Evolutionary conservation across 768 basidiomycete genomes (phyloP), one percentile per base, ranked within the genome.

Genomic region (Suillus paluster): DNA sequence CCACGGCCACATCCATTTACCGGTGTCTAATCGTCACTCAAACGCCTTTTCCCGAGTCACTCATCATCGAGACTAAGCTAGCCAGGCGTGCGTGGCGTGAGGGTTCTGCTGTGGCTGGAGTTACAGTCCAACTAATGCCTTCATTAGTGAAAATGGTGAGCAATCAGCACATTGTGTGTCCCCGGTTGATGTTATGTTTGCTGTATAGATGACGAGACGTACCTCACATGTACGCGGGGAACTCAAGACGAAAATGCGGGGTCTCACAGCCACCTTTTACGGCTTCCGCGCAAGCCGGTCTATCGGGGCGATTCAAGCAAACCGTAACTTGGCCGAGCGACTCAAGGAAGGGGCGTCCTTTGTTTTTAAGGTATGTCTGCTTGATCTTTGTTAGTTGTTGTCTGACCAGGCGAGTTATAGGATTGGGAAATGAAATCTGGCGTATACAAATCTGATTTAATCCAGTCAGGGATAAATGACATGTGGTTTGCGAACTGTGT

Each of bases 401-500:
- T 11, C 12, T 41, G 12, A 44, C 21, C 5, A 30, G 30, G 30
- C 30, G 30, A 30, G 30, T 30, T 30, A 30, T 30, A 54, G 60
- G 59, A 42, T 17, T 55, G 14, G 5, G 38, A 57, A 27, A 57
- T 41, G 14, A 34, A 36, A 48, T 67, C 62, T 27, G 72, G 72
- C 10, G 44, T 74, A 1, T 75, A 71, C 59, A 64, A 72, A 58
- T 57, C 66, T 30, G 44, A 38, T 1, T 66, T 73, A 21, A 63
- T 74, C 19, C 74, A 75, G 49, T 64, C 65, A 46, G 45, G 57
- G 1, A 48, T 68, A 57, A 73, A 74, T 49, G 36, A 41, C 9
- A 63, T 71, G 52, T 74, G 70, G 70, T 74, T 75, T 61, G 54
- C 50, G 30, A 71, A 73, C 56, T 57, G 59, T 3, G 60, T 50